These are phyloP conservation scores for Luzula sylvatica DNA, from an alignment of 176 grass and related monocot genomes.

Conservation along the genomic window DNA sequence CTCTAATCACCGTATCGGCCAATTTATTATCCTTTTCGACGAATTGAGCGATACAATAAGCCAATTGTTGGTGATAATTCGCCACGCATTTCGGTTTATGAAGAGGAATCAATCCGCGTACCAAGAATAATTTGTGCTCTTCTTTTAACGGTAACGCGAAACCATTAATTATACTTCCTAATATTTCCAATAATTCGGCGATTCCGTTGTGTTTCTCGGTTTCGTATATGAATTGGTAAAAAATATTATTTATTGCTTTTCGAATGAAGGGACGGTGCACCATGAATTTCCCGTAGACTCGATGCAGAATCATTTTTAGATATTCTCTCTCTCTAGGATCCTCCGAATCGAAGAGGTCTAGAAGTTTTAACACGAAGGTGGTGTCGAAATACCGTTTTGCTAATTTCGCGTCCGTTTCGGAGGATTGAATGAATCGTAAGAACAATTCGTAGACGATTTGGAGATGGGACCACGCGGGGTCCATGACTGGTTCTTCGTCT, in stretches of 20 bases:
- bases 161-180: slow-evolving; percentile 78
- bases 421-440: slow-evolving; percentile 69
- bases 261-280: slow-evolving; percentile 70
- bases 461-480: slow-evolving; percentile 64
- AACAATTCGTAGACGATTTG: slow-evolving; percentile 86
- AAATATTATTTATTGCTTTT: slow-evolving; percentile 80
- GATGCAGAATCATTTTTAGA: slow-evolving; percentile 78
- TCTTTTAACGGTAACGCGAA: slow-evolving; percentile 85
- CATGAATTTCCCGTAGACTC: slow-evolving; percentile 93
- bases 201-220: slow-evolving; percentile 84
- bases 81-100: slow-evolving; percentile 65
- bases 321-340: slow-evolving; percentile 80
- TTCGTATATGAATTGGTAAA: slow-evolving; percentile 87
- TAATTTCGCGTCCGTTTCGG: slow-evolving; percentile 69
- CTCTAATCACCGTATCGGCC: slow-evolving; percentile 68
- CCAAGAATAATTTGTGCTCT: slow-evolving; percentile 77
- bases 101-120: slow-evolving; percentile 60
- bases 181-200: slow-evolving; percentile 72
- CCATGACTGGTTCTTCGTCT: slow-evolving; percentile 79
- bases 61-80: slow-evolving; percentile 67
- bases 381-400: slow-evolving; percentile 75
- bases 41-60: slow-evolving; percentile 73
- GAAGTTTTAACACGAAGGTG: slow-evolving; percentile 60
- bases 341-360: slow-evolving; percentile 83
- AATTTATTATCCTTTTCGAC: slow-evolving; percentile 84